Conservation (phyloP, 805 yeast genomes). For the Metschnikowia koreensis region DNA sequence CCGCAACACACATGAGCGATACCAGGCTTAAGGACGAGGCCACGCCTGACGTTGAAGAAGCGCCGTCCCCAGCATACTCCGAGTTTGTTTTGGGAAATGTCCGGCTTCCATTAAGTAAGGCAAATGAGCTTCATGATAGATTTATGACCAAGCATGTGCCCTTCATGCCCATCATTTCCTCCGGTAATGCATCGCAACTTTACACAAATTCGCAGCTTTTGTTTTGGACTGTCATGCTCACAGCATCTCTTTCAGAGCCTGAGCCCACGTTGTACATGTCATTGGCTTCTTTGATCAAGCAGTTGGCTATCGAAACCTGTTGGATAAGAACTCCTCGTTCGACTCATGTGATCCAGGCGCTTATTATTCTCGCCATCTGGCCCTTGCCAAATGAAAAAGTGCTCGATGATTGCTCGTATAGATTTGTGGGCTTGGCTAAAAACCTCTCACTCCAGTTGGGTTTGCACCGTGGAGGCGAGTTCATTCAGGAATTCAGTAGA, state of each 20-base stretch:
- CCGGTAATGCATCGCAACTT: conserved; percentile 69
- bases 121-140: conserved; percentile 66
- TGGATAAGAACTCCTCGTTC: conserved; percentile 93
- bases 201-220: conserved; percentile 80
- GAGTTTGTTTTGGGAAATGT: conserved; percentile 81
- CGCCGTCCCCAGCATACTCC: conserved; percentile 32
- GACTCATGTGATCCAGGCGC: conserved; percentile 88
- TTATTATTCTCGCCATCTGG: conserved; percentile 83
- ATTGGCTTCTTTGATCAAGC: conserved; percentile 74
- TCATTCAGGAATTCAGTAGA: conserved; percentile 85
- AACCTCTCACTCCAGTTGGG: conserved; percentile 83
- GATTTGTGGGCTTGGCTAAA: conserved; percentile 86
- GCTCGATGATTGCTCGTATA: conserved; percentile 84
- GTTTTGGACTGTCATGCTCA: conserved; percentile 88
- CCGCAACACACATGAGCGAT: conserved; percentile 19
- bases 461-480: conserved; percentile 81
- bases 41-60: conserved; percentile 2
- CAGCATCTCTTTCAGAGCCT: conserved; percentile 84
- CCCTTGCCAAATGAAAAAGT: conserved; percentile 92
- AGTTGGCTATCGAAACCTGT: conserved; percentile 85
- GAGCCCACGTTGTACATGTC: conserved; percentile 79
- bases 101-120: conserved; percentile 60
- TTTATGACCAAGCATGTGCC: conserved; percentile 71
- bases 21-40: conserved; percentile 4
- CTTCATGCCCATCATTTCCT: conserved; percentile 72